These are phyloP conservation scores for Cetradonia linearis DNA, from an alignment of 495 filamentous ascomycete species.

Conservation along the genomic window DNA sequence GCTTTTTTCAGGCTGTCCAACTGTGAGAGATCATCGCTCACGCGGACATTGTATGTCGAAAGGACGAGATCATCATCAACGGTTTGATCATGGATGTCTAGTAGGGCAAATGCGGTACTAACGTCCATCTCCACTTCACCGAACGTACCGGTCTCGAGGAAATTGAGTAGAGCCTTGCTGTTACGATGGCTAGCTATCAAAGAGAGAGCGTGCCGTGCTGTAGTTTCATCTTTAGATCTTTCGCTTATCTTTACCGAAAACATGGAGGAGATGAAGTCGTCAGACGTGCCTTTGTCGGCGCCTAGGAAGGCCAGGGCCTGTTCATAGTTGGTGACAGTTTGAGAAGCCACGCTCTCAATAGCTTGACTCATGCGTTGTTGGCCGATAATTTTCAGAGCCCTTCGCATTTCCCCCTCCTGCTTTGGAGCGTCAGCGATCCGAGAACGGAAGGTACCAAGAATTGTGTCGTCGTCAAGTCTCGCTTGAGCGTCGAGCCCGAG, in stretches of 20 bases:
- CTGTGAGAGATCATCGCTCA: slow-evolving; percentile 41
- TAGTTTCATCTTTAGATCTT: slow-evolving; percentile 37
- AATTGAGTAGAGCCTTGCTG: slow-evolving; percentile 43
- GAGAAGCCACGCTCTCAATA: slow-evolving; percentile 46
- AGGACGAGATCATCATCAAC: slow-evolving; percentile 42
- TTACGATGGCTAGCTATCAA: slow-evolving; percentile 48
- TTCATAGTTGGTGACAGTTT: slow-evolving; percentile 49
- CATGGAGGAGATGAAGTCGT: slow-evolving; percentile 52
- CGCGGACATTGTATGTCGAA: slow-evolving; percentile 40
- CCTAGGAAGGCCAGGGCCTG: slow-evolving; percentile 52
- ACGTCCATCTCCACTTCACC: slow-evolving; percentile 47
- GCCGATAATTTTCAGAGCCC: slow-evolving; percentile 48
- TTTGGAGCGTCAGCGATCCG: slow-evolving; percentile 37
- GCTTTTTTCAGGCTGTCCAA: slow-evolving; percentile 40
- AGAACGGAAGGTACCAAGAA: slow-evolving; percentile 48
- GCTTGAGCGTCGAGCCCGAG: slow-evolving; percentile 37
- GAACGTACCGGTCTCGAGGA: slow-evolving; percentile 45
- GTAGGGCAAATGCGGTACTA: slow-evolving; percentile 45
- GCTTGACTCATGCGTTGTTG: slow-evolving; percentile 39
- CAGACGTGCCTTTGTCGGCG: slow-evolving; percentile 38
- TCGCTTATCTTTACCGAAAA: slow-evolving; percentile 46
- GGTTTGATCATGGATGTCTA: slow-evolving; percentile 45
- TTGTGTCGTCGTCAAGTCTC: slow-evolving; percentile 42
- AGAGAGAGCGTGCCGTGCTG: slow-evolving; percentile 44
- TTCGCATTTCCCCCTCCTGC: slow-evolving; percentile 42